Conservation (phyloP, 2,329 filamentous ascomycete species). For the Chaetomiaceae sp. region DNA sequence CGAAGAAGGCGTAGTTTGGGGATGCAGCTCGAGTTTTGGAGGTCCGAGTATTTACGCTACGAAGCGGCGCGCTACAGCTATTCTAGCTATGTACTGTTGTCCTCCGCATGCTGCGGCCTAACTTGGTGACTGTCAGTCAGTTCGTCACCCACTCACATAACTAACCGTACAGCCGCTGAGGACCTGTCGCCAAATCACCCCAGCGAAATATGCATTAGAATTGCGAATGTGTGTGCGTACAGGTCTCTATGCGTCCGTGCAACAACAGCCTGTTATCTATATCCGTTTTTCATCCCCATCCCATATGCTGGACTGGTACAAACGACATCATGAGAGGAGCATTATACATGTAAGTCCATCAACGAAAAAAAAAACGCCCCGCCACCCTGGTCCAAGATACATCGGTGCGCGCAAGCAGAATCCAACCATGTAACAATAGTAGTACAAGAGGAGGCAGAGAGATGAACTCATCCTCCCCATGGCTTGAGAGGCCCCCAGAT, state of each 20-base stretch:
- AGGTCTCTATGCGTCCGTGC: constrained; percentile 7
- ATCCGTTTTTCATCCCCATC: constrained; percentile 10
- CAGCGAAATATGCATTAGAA: constrained; percentile 6
- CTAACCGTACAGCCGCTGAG: too few species aligned
- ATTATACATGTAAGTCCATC: constrained; percentile 21
- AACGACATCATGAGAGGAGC: constrained; percentile 25
- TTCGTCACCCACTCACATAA: neutral
- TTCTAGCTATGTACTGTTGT: too few species aligned
- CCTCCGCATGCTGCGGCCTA: too few species aligned
- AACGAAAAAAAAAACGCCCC: constrained; percentile 12
- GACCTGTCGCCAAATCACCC: neutral
- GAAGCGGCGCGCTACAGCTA: too few species aligned
- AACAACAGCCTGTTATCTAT: constrained; percentile 10
- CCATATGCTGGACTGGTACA: constrained; percentile 16
- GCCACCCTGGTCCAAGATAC: constrained; percentile 4
- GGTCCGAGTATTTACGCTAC: too few species aligned
- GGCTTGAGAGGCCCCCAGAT: neutral
- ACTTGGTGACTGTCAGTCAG: neutral
- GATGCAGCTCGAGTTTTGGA: too few species aligned
- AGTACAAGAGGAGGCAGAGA: constrained; percentile 8
- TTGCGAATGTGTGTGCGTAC: constrained; percentile 4
- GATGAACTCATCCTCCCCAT: neutral
- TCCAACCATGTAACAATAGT: constrained; percentile 6
- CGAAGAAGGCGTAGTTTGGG: constrained; percentile 36
- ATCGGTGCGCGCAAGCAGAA: constrained; percentile 1